These are phyloP conservation scores for Mycena sp. DNA, from an alignment of 1,284 basidiomycete species.

Conservation along the genomic window DNA sequence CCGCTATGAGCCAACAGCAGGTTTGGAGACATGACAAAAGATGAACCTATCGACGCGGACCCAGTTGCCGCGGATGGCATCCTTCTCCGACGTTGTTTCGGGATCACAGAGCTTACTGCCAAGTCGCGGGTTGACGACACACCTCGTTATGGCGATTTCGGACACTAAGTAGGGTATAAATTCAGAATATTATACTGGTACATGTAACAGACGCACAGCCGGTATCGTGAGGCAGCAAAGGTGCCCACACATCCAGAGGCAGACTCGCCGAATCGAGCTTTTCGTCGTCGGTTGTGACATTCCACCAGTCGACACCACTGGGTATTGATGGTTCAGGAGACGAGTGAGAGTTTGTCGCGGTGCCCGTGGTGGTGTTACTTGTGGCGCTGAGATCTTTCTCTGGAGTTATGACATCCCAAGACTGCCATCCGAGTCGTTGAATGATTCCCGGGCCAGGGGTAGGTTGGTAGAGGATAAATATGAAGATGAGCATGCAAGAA, in stretches of 20 bases:
- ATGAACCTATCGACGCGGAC: constrained; percentile 53
- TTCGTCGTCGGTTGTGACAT: constrained; percentile 58
- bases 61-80: constrained; percentile 88
- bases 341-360: constrained; percentile 7
- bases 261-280: constrained; percentile 68
- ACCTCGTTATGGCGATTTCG: constrained; percentile 80
- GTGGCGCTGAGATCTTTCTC: constrained; percentile 4
- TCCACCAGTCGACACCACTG: constrained; percentile 76
- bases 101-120: constrained; percentile 73
- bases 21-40: not conserved
- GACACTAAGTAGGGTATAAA: constrained; percentile 62
- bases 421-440: constrained; percentile 89
- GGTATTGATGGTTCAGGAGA: constrained; percentile 25
- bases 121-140: constrained; percentile 70
- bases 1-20: not conserved
- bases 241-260: constrained; percentile 85
- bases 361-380: constrained; percentile 14
- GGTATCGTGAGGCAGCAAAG: constrained; percentile 82
- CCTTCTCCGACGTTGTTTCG: constrained; percentile 71
- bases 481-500: constrained; percentile 74
- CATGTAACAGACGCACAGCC: constrained; percentile 65
- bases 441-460: constrained; percentile 73
- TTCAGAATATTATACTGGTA: constrained; percentile 5
- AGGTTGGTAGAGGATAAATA: constrained; percentile 82
- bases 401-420: constrained; percentile 74